These are phyloP conservation scores for Sanghuangporus weigelae DNA, from an alignment of 1,284 basidiomycete genomes.

Conservation along the genomic window DNA sequence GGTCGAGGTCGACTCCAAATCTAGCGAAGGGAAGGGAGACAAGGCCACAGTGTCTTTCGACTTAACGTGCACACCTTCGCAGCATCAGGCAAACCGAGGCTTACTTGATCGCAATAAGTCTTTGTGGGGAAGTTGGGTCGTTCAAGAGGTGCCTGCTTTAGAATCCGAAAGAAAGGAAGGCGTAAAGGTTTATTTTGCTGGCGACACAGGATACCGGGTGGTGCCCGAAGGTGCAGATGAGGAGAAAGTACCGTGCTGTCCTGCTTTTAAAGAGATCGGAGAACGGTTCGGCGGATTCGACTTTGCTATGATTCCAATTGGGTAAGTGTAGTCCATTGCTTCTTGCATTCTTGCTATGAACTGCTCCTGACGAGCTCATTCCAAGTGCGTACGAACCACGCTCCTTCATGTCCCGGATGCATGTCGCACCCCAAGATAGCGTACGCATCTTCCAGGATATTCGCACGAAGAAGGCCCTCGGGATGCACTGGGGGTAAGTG, in stretches of 20 bases:
- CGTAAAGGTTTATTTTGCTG: slow-evolving; percentile 58
- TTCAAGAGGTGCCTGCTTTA: slow-evolving; percentile 18
- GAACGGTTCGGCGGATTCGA: slow-evolving; percentile 55
- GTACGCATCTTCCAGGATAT: slow-evolving; percentile 63
- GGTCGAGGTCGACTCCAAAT: slow-evolving; percentile 22
- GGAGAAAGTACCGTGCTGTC: slow-evolving; percentile 51
- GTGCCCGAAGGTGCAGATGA: slow-evolving; percentile 44
- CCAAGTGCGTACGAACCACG: slow-evolving; percentile 58
- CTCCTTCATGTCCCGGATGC: slow-evolving; percentile 50
- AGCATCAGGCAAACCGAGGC: slow-evolving; percentile 41
- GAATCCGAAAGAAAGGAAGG: slow-evolving; percentile 10
- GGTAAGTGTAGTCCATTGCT: slow-evolving; percentile 31
- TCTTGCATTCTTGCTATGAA: not conserved
- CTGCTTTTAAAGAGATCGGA: slow-evolving; percentile 66
- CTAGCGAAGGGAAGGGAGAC: not conserved
- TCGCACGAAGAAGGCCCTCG: slow-evolving; percentile 49
- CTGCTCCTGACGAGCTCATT: not conserved
- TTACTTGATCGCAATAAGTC: slow-evolving; percentile 20
- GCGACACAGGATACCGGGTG: slow-evolving; percentile 60
- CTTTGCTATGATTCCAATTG: slow-evolving; percentile 61
- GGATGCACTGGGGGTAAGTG: slow-evolving; percentile 65
- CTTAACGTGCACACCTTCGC: slow-evolving; percentile 44
- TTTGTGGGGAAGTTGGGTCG: slow-evolving; percentile 24
- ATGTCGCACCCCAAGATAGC: slow-evolving; percentile 57
- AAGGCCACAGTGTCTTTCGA: slow-evolving; percentile 17